Conservation (phyloP, 78 protist genomes). For the Speleostelium caveatum region DNA sequence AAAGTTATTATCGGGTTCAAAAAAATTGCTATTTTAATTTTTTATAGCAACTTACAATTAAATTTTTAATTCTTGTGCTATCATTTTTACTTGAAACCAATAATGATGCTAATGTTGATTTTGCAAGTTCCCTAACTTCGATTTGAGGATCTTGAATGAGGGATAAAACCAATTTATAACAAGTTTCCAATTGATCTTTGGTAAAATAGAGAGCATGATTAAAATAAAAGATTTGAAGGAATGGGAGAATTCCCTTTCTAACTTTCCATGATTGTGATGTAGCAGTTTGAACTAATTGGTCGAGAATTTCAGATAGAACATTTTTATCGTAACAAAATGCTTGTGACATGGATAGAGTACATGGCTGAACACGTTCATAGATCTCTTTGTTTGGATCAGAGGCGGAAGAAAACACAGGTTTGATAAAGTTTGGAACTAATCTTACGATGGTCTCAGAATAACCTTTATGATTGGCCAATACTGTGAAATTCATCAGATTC, state of each 20-base stretch:
- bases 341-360: slow-evolving; percentile 36
- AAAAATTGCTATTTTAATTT: background rate
- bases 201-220: slow-evolving; percentile 26
- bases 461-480: slow-evolving; percentile 9
- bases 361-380: background rate
- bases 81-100: slow-evolving; percentile 18
- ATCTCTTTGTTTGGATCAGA: slow-evolving; percentile 43
- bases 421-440: slow-evolving; percentile 1
- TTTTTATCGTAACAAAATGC: slow-evolving; percentile 8
- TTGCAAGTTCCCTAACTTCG: slow-evolving; percentile 55
- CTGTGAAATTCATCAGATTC: background rate
- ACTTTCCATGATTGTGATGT: slow-evolving; percentile 38
- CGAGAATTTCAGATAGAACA: background rate
- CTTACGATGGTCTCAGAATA: background rate
- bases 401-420: background rate
- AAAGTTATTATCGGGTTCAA: background rate
- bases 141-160: slow-evolving; percentile 35
- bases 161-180: background rate
- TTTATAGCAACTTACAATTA: slow-evolving; percentile 22
- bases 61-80: background rate
- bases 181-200: slow-evolving; percentile 22
- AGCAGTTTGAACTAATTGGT: background rate
- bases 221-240: slow-evolving; percentile 51
- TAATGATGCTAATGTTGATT: slow-evolving; percentile 39
- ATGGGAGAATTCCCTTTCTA: slow-evolving; percentile 28